Conservation (phyloP, 2,329 filamentous ascomycete species). For the Sporothrix protearum region DNA sequence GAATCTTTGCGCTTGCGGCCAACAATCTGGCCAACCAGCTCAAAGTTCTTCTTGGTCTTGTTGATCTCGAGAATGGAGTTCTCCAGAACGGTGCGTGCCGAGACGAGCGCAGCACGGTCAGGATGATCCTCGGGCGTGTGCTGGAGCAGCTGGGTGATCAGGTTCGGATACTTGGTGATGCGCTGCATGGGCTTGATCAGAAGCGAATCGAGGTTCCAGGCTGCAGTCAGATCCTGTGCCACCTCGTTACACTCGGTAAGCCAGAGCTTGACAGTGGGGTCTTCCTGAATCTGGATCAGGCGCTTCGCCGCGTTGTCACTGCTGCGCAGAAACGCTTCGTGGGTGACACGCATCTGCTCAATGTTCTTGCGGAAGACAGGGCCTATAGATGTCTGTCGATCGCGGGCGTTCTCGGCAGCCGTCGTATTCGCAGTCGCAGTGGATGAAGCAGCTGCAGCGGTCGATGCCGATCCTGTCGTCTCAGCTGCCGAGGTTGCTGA, state of each 20-base stretch:
- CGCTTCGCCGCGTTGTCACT: constrained; percentile 61
- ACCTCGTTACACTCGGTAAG: constrained; percentile 88
- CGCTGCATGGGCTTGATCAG: constrained; percentile 96
- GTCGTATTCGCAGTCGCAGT: constrained; percentile 29
- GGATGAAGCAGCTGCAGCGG: constrained; percentile 32
- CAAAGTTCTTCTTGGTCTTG: constrained; percentile 90
- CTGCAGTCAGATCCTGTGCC: constrained; percentile 84
- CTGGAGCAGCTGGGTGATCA: constrained; percentile 75
- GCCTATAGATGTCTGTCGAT: constrained; percentile 52
- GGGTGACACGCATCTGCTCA: constrained; percentile 57
- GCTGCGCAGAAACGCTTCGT: constrained; percentile 61
- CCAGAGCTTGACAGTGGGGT: constrained; percentile 72
- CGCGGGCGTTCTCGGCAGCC: constrained; percentile 50
- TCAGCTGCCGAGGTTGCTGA: constrained; percentile 37
- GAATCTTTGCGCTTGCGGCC: constrained; percentile 82
- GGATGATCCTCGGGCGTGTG: constrained; percentile 80
- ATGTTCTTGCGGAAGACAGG: constrained; percentile 55
- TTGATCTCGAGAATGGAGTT: constrained; percentile 82
- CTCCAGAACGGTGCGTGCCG: constrained; percentile 53
- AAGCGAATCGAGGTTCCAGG: constrained; percentile 94
- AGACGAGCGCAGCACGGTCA: constrained; percentile 63
- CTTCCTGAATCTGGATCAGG: constrained; percentile 60
- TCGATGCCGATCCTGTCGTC: constrained; percentile 29
- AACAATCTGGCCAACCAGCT: constrained; percentile 86
- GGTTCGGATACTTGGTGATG: constrained; percentile 86